Evolutionary conservation across 352 stramenopile species (phyloP).

Genomic region (Globisporangium perplexum): DNA sequence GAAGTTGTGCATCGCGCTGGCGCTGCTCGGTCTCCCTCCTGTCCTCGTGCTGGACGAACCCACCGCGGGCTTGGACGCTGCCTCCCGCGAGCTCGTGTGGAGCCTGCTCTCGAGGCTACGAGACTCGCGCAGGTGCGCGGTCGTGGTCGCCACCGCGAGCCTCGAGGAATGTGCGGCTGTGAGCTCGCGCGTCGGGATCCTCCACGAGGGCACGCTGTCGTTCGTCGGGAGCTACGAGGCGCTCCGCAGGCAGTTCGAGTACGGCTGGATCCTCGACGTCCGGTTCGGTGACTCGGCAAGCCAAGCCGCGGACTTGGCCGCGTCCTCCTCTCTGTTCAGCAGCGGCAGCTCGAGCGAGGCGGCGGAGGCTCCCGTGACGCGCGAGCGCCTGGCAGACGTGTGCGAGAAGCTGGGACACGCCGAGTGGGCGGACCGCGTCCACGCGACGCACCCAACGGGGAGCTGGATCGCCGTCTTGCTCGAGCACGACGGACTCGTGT

Average conservation of each 20-base stretch:
- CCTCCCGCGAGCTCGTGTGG: conserved; percentile 9
- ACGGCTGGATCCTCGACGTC: conserved; percentile 17
- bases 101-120: conserved; percentile 4
- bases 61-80: conserved; percentile 11
- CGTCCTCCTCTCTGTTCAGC: neutral
- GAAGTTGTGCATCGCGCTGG: conserved; percentile 9
- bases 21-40: conserved; percentile 7
- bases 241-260: conserved; percentile 13
- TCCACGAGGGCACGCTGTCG: conserved; percentile 14
- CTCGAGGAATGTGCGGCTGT: conserved; percentile 13
- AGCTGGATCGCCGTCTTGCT: conserved; percentile 13
- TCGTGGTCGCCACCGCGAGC: conserved; percentile 12
- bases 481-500: conserved; percentile 7
- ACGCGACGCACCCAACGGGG: conserved; percentile 9
- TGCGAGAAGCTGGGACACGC: conserved; percentile 10
- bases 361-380: conserved; percentile 4
- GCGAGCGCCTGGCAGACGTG: neutral
- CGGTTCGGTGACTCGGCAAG: neutral
- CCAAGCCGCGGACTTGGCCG: neutral
- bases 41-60: conserved; percentile 17
- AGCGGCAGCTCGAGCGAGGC: neutral
- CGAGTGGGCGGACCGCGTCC: conserved; percentile 11
- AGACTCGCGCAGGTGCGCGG: conserved; percentile 1
- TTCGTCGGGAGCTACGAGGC: conserved; percentile 12
- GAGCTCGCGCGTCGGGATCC: conserved; percentile 10